Percentiles rank a stretch among this genome's conserved stretches.
Conservation (phyloP, 1,284 basidiomycete species). For the Sporisorium scitamineum region DNA sequence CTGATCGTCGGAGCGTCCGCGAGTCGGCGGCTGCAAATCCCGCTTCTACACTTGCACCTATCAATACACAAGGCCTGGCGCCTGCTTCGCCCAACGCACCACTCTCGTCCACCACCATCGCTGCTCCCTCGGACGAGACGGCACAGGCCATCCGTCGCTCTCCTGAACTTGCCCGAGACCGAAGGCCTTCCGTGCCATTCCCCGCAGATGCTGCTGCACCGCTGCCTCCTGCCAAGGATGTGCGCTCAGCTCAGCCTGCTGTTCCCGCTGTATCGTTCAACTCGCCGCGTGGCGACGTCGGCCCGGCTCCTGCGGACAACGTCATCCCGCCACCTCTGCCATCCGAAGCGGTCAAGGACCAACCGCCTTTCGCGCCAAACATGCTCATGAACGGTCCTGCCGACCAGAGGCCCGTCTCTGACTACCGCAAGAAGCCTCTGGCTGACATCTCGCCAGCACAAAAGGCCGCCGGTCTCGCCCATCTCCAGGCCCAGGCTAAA, state of each 20-base stretch:
- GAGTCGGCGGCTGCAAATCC: background rate
- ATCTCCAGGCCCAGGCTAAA: slow-evolving; percentile 41
- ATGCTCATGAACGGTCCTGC: slow-evolving; percentile 37
- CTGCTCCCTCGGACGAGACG: slow-evolving; percentile 35
- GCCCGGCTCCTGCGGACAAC: slow-evolving; percentile 32
- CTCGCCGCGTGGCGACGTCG: slow-evolving; percentile 11
- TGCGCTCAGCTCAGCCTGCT: background rate
- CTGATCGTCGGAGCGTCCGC: slow-evolving; percentile 2
- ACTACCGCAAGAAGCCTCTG: slow-evolving; percentile 57
- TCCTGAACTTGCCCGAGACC: slow-evolving; percentile 15
- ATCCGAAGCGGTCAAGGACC: slow-evolving; percentile 15
- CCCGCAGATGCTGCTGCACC: slow-evolving; percentile 17
- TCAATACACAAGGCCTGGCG: slow-evolving; percentile 37
- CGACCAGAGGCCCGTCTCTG: slow-evolving; percentile 52
- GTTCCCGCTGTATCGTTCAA: background rate
- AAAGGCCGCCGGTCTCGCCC: slow-evolving; percentile 46
- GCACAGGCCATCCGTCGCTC: slow-evolving; percentile 29
- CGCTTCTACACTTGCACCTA: slow-evolving; percentile 23
- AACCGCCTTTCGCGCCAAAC: slow-evolving; percentile 13
- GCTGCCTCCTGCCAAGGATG: slow-evolving; percentile 27
- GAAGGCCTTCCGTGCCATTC: slow-evolving; percentile 4
- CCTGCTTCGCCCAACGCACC: slow-evolving; percentile 26
- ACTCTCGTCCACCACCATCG: slow-evolving; percentile 38
- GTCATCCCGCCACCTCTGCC: slow-evolving; percentile 58
- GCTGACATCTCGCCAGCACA: slow-evolving; percentile 48